Evolutionary conservation across 768 basidiomycete genomes (phyloP).

Genomic region (Coprinopsis sp.): DNA sequence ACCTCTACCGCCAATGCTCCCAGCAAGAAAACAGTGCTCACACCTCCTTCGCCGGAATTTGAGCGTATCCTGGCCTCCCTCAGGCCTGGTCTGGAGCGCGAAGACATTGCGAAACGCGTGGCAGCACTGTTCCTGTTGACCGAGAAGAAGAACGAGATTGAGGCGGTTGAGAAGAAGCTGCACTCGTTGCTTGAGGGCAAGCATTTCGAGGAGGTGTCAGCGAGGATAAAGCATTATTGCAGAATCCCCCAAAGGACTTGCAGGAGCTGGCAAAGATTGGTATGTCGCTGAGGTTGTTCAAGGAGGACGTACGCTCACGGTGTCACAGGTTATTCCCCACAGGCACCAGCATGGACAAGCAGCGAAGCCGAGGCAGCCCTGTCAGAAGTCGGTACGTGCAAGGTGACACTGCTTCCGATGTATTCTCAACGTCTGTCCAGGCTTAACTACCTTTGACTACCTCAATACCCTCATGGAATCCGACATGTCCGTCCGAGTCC

Average conservation of each 20-base stretch:
- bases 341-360: constrained; percentile 3
- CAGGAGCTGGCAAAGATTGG: not conserved
- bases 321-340: not conserved
- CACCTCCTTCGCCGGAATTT: constrained; percentile 14
- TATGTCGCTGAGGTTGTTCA: not conserved
- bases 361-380: not conserved
- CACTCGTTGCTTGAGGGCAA: constrained; percentile 4
- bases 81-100: constrained; percentile 16
- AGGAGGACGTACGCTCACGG: not conserved
- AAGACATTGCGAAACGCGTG: constrained; percentile 18
- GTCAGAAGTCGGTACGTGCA: constrained; percentile 1
- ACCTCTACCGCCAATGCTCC: not conserved
- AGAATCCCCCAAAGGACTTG: constrained; percentile 8
- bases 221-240: constrained; percentile 6
- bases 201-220: constrained; percentile 5
- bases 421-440: not conserved
- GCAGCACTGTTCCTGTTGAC: constrained; percentile 16
- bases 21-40: not conserved
- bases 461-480: constrained; percentile 8
- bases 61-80: constrained; percentile 17
- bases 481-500: constrained; percentile 5
- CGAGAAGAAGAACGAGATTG: constrained; percentile 8
- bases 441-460: constrained; percentile 4
- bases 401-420: not conserved
- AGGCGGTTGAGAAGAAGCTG: constrained; percentile 8